Conservation (phyloP, 139 green algal genomes). For the Chlamydomonas incerta region DNA sequence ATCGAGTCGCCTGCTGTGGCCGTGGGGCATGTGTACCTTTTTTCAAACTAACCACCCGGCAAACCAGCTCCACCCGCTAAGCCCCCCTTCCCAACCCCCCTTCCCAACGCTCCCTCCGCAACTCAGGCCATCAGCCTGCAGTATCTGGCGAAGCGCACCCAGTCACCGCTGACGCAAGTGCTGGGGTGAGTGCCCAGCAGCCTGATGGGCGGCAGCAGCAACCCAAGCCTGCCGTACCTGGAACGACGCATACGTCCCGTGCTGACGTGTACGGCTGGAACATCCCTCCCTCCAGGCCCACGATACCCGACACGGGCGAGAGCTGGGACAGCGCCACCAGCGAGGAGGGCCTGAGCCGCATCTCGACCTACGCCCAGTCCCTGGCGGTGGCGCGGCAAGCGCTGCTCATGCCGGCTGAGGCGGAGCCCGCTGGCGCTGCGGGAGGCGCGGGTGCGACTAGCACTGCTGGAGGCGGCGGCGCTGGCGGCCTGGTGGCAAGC, state of each 20-base stretch:
- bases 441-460: background rate
- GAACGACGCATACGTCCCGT: background rate
- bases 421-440: background rate
- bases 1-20: too few species aligned
- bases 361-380: background rate
- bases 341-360: conserved; percentile 10
- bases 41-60: too few species aligned
- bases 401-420: background rate
- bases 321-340: conserved; percentile 17
- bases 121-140: conserved; percentile 14
- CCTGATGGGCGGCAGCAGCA: too few species aligned
- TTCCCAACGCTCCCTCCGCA: background rate
- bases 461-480: too few species aligned
- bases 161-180: conserved; percentile 14
- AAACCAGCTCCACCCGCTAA: too few species aligned
- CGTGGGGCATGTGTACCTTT: too few species aligned
- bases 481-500: background rate
- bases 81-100: too few species aligned
- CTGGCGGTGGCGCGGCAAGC: conserved; percentile 30
- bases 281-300: too few species aligned
- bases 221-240: background rate
- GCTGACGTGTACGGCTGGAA: too few species aligned
- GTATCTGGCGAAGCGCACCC: conserved; percentile 9
- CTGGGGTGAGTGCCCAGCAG: conserved; percentile 1
- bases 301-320: conserved; percentile 22